These are phyloP conservation scores for Colletotrichum sp. DNA, from an alignment of 2,329 filamentous ascomycete species.

Conservation along the genomic window DNA sequence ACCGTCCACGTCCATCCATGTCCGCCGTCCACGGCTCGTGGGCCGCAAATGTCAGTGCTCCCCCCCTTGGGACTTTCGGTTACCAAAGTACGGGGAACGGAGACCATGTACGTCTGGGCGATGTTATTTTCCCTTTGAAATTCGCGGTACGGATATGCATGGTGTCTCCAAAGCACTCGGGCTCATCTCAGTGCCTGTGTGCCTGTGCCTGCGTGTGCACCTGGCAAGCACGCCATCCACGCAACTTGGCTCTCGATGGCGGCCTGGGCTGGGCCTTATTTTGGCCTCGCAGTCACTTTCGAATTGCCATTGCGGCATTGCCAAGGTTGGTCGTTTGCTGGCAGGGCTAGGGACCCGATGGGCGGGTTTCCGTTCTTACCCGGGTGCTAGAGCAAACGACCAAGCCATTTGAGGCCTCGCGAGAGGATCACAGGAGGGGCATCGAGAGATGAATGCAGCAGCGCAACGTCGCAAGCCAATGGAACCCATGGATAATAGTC, in stretches of 20 bases:
- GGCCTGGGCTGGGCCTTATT: background rate
- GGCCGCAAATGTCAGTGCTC: background rate
- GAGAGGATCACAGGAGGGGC: background rate
- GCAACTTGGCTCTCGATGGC: constrained; percentile 1
- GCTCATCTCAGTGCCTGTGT: background rate
- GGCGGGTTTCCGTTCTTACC: background rate
- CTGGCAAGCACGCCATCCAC: constrained; percentile 6
- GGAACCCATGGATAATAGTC: background rate
- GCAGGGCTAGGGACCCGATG: background rate
- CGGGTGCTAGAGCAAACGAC: background rate
- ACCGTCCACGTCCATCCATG: background rate
- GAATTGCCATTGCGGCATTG: background rate
- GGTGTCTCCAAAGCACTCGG: background rate
- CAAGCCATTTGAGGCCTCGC: background rate
- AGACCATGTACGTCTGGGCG: background rate
- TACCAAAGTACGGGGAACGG: background rate
- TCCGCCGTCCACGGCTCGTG: background rate
- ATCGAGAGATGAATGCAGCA: background rate
- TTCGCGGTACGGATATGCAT: background rate
- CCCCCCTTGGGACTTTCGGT: background rate
- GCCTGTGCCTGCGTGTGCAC: background rate
- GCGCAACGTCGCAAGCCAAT: background rate
- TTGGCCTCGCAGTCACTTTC: background rate
- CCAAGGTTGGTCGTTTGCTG: background rate
- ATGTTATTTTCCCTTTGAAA: background rate